Evolutionary conservation across 2,329 filamentous ascomycete species (phyloP).

Genomic region (Neofusicoccum cordaticola): DNA sequence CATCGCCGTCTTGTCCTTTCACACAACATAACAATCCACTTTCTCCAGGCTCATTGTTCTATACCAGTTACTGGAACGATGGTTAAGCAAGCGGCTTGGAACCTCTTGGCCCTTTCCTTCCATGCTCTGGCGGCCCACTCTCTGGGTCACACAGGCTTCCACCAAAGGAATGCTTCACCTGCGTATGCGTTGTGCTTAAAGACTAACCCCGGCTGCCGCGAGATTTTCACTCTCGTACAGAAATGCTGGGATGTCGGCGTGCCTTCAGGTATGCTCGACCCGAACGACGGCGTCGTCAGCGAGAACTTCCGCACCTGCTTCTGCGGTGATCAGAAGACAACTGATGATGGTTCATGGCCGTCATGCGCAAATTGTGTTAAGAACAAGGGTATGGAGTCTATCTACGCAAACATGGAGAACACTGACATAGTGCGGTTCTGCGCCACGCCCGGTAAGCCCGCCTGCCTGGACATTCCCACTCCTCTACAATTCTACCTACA

Average conservation of each 20-base stretch:
- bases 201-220: neutral
- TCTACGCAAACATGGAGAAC: neutral
- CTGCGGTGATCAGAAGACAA: constrained; percentile 1
- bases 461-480: neutral
- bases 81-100: neutral
- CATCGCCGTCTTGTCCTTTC: neutral
- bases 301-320: constrained; percentile 3
- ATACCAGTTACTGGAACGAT: neutral
- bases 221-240: neutral
- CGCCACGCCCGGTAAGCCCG: neutral
- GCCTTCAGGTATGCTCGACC: neutral
- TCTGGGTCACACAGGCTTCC: neutral
- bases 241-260: constrained; percentile 13
- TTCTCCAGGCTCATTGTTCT: neutral
- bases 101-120: neutral
- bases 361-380: neutral
- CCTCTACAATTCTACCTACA: no score
- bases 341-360: neutral
- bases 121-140: neutral
- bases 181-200: neutral
- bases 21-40: neutral
- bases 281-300: neutral
- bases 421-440: neutral
- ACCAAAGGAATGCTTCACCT: neutral
- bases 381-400: neutral